These are phyloP conservation scores for Mycena latifolia DNA, from an alignment of 768 basidiomycete genomes.

Conservation along the genomic window DNA sequence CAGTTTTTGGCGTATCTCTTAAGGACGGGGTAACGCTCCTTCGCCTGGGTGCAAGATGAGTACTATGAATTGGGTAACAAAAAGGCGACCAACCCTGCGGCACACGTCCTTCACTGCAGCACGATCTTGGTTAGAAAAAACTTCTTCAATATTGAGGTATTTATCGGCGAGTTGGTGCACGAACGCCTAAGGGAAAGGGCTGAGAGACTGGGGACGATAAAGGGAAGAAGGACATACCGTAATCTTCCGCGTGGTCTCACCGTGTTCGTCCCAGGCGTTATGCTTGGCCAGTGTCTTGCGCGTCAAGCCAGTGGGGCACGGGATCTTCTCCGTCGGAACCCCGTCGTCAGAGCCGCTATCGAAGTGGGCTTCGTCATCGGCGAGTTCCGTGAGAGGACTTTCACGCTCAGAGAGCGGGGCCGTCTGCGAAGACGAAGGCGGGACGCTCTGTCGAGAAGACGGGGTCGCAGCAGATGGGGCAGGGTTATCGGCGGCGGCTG, in stretches of 20 bases:
- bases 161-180: neutral
- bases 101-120: neutral
- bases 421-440: no score
- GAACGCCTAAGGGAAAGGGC: neutral
- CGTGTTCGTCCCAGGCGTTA: neutral
- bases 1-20: constrained; percentile 3
- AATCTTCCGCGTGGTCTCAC: neutral
- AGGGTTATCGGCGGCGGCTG: no score
- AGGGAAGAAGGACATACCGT: neutral
- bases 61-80: neutral
- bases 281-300: neutral
- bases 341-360: neutral
- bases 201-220: neutral
- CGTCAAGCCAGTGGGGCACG: constrained; percentile 5
- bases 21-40: neutral
- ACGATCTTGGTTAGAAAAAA: neutral
- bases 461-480: no score
- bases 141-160: neutral
- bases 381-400: no score
- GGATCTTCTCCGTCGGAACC: constrained; percentile 3
- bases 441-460: no score
- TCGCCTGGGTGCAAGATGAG: neutral
- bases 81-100: neutral
- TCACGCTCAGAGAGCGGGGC: no score
- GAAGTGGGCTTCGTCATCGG: no score